These are phyloP conservation scores for Mortierella sp. DNA, from an alignment of 371 early-diverging fungal species.

Conservation along the genomic window DNA sequence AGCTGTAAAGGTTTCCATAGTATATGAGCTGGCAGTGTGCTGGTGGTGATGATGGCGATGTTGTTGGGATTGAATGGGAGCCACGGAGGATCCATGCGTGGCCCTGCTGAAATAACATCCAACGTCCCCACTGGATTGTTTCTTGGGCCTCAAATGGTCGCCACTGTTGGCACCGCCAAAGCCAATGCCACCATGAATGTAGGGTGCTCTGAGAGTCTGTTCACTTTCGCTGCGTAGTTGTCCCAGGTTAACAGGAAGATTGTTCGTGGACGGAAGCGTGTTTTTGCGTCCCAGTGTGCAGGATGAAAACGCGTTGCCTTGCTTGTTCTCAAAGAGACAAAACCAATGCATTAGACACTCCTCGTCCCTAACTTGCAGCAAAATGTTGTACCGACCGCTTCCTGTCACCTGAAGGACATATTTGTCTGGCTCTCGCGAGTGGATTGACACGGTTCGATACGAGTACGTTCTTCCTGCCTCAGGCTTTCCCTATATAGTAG, in stretches of 20 bases:
- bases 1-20: constrained; percentile 18
- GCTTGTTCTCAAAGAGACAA: constrained; percentile 44
- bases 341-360: constrained; percentile 61
- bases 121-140: not conserved
- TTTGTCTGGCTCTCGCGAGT: constrained; percentile 57
- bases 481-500: constrained; percentile 32
- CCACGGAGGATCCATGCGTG: constrained; percentile 1
- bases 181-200: not conserved
- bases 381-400: constrained; percentile 58
- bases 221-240: constrained; percentile 33
- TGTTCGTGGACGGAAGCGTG: not conserved
- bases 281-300: not conserved
- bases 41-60: constrained; percentile 18
- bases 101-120: constrained; percentile 9
- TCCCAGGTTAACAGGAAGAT: not conserved
- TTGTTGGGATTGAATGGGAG: not conserved
- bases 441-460: constrained; percentile 55
- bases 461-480: constrained; percentile 59
- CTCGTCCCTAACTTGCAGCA: constrained; percentile 63
- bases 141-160: too few relatives aligned
- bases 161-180: too few relatives aligned
- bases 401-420: constrained; percentile 64
- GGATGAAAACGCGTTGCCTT: constrained; percentile 8
- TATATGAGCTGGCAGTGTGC: constrained; percentile 20
- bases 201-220: constrained; percentile 14